Evolutionary conservation across 2,329 filamentous ascomycete species (phyloP).

Genomic region (Aspergillus chevalieri): DNA sequence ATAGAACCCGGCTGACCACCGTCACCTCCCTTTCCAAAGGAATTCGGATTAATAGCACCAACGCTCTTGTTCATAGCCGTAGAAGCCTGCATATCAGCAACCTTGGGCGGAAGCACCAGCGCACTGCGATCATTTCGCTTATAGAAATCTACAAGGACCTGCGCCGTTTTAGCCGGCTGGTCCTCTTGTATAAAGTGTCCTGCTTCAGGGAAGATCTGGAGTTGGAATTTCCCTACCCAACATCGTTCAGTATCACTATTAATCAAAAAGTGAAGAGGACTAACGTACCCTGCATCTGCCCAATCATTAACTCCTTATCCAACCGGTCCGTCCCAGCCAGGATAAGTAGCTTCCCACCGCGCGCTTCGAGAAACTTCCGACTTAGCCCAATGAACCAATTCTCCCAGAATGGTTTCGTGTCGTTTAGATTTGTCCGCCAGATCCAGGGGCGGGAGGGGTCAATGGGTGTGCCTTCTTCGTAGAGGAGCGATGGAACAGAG

Average conservation of each 20-base stretch:
- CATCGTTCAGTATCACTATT: background rate
- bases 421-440: conserved; percentile 79
- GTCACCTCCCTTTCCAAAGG: too few species aligned
- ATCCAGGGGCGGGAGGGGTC: conserved; percentile 55
- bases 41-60: conserved; percentile 5
- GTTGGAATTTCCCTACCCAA: conserved; percentile 69
- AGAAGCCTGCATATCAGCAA: conserved; percentile 59
- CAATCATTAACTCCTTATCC: conserved; percentile 88
- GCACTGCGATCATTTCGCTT: conserved; percentile 80
- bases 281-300: conserved; percentile 82
- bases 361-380: conserved; percentile 74
- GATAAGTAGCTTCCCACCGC: conserved; percentile 76
- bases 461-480: conserved; percentile 33
- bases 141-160: conserved; percentile 83
- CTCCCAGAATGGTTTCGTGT: conserved; percentile 88
- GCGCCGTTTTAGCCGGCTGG: conserved; percentile 80
- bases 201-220: conserved; percentile 89
- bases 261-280: background rate
- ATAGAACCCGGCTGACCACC: background rate
- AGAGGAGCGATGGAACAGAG: conserved; percentile 76
- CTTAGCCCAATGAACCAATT: conserved; percentile 87
- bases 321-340: conserved; percentile 84
- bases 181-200: conserved; percentile 98
- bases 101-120: conserved; percentile 85
- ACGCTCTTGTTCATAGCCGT: conserved; percentile 35